A percentile compares a stretch with the other conserved stretches of the same genome.
Conservation (phyloP, 495 filamentous ascomycete genomes). For the Xylaria longipes region DNA sequence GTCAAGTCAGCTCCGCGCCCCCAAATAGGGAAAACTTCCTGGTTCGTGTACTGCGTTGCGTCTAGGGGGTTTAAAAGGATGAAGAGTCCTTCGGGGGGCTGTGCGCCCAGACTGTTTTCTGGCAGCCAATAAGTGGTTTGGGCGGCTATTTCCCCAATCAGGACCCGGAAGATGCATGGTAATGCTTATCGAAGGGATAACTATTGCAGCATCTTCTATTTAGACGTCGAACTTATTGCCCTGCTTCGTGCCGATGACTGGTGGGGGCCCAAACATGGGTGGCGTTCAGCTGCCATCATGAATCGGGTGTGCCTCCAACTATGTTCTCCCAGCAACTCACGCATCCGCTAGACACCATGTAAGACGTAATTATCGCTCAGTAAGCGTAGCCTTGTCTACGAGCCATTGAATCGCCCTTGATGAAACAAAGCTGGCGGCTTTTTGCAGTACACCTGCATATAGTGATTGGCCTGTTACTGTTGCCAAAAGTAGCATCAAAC, state of each 20-base stretch:
- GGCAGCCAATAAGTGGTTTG: neutral
- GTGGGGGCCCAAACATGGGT: neutral
- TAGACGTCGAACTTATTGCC: too few relatives aligned
- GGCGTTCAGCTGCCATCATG: too few relatives aligned
- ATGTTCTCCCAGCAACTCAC: too few relatives aligned
- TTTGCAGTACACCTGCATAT: neutral
- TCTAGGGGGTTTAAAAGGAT: neutral
- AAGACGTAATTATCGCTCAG: neutral
- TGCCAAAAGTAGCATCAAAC: neutral
- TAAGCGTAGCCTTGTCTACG: neutral
- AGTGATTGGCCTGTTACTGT: neutral
- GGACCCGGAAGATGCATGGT: rapidly evolving
- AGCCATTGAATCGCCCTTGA: neutral
- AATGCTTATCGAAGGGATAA: neutral
- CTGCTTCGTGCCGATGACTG: too few relatives aligned
- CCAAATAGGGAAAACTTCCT: neutral
- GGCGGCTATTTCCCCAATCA: neutral
- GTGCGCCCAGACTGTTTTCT: neutral
- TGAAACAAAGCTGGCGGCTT: neutral
- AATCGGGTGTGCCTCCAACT: too few relatives aligned
- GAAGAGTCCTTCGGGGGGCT: neutral
- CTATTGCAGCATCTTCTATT: too few relatives aligned
- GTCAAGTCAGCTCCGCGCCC: neutral
- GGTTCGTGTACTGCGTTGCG: neutral
- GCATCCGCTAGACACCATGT: neutral